Evolutionary conservation across 2,329 filamentous ascomycete species (phyloP).

Genomic region (Botrytis fabae): DNA sequence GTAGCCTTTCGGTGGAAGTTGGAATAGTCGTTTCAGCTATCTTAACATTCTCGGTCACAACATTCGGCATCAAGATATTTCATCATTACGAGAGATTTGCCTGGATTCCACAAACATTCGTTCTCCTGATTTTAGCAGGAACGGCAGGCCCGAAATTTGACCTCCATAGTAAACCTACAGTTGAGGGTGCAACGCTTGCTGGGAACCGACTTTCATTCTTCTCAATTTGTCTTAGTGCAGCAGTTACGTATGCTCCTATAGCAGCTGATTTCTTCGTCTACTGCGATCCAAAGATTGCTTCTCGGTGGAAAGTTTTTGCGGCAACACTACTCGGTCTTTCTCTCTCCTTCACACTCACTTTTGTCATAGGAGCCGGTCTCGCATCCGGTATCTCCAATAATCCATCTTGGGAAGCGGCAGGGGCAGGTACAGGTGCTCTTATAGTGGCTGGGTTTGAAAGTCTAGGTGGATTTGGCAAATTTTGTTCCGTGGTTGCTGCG

Average conservation of each 20-base stretch:
- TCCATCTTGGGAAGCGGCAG: slow-evolving; percentile 58
- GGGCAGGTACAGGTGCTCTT: slow-evolving; percentile 60
- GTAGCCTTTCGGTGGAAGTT: slow-evolving; percentile 61
- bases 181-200: slow-evolving; percentile 47
- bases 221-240: slow-evolving; percentile 64
- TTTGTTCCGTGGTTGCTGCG: slow-evolving; percentile 65
- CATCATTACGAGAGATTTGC: slow-evolving; percentile 69
- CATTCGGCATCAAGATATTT: slow-evolving; percentile 67
- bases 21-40: slow-evolving; percentile 66
- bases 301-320: slow-evolving; percentile 51
- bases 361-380: slow-evolving; percentile 62
- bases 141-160: slow-evolving; percentile 62
- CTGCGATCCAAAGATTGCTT: slow-evolving; percentile 51
- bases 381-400: slow-evolving; percentile 56
- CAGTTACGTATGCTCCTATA: slow-evolving; percentile 62
- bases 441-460: slow-evolving; percentile 62
- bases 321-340: slow-evolving; percentile 58
- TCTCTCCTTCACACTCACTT: slow-evolving; percentile 59
- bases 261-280: slow-evolving; percentile 71
- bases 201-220: slow-evolving; percentile 68
- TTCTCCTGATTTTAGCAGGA: slow-evolving; percentile 62
- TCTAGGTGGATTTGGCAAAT: slow-evolving; percentile 62
- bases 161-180: slow-evolving; percentile 49
- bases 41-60: slow-evolving; percentile 63
- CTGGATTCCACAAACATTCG: slow-evolving; percentile 62